Base-by-base conservation (phyloP, 805 yeast species). In the Scheffersomyces ergatensis region DNA sequence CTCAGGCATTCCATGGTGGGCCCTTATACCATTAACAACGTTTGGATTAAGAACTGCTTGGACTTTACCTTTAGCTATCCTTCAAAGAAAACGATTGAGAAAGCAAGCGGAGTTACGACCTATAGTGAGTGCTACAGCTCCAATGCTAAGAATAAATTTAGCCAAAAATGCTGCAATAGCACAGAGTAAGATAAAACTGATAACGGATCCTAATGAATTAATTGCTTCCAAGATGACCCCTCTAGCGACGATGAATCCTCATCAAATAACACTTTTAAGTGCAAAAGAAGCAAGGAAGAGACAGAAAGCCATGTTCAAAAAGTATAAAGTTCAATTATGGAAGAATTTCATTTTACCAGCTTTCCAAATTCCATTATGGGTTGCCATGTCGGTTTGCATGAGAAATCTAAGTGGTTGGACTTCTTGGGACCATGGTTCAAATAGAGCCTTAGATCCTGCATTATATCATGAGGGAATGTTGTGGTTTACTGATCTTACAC, bases 281-380 rank as follows among this genome's bases (percentile, higher is more conserved):
- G 71, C 85, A 5, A 89, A 86, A 57, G 97, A 90, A 57, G 78
- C 83, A 33, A 69, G 90, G 43, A 81, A 79, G 45, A 71, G 95
- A 46, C 95, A 92, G 50, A 80, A 82, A 50, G 58, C 58, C 37
- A 66, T 90, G n/a, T 90, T 85, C 63, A 76, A 75, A 47, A 72
- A 77, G 39, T 72, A 83, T 53, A 67, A 72, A 8, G 86, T 89
- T 39, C 92, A 88, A 54, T 60, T 83, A 43, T 90, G 95, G 89
- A 90, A 89, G 58, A 82, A 85, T 52, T 65, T 80, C 41, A 51
- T 85, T 3, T 66, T 89, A 29, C 97, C 97, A 1, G 64, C 81
- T 0, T 77, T 87, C 14, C 98, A 90, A 57, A 73, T 92, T 16
- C 98, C 98, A 0, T 58, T 90, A 5, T 90, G 97, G 95, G 72